Conservation (phyloP, 805 yeast species). For the Yamadazyma scolyti region DNA sequence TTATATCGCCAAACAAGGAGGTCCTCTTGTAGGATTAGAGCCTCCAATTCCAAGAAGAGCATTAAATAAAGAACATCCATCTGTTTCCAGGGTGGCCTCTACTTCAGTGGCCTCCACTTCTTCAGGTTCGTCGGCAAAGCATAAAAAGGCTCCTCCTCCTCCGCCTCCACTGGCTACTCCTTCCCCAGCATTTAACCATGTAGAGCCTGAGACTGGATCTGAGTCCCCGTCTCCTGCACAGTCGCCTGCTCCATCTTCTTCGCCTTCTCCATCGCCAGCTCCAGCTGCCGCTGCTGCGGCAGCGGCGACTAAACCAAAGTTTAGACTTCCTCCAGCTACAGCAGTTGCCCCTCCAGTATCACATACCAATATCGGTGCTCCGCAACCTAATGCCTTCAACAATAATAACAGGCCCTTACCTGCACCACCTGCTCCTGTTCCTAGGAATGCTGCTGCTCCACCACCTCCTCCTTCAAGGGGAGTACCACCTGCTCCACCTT, state of each 20-base stretch:
- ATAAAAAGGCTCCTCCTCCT: constrained; percentile 37
- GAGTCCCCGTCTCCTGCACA: constrained; percentile 9
- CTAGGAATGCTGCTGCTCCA: constrained; percentile 7
- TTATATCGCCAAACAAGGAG: constrained; percentile 69
- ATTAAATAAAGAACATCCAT: constrained; percentile 18
- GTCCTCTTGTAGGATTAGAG: constrained; percentile 77
- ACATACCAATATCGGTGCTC: constrained; percentile 17
- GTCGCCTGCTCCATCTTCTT: constrained; percentile 12
- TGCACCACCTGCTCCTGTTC: constrained; percentile 9
- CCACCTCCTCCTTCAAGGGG: constrained; percentile 21
- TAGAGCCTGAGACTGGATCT: constrained; percentile 1
- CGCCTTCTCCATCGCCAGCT: constrained; percentile 12
- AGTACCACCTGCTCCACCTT: constrained; percentile 16
- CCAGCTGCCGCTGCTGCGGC: constrained; percentile 4
- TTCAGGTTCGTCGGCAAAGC: constrained; percentile 9
- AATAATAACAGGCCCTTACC: constrained; percentile 12
- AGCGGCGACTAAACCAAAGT: constrained; percentile 13
- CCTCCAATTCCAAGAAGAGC: constrained; percentile 75
- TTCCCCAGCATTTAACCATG: constrained; percentile 9
- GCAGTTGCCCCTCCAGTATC: constrained; percentile 27
- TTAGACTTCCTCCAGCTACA: constrained; percentile 35
- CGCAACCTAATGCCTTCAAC: constrained; percentile 5
- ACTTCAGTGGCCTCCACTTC: constrained; percentile 3
- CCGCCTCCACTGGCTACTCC: constrained; percentile 27
- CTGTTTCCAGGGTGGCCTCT: constrained; percentile 1